A percentile compares a stretch with the other conserved stretches of the same genome.
Conservation (phyloP, 768 basidiomycete species). For the Leccinum subgranulosum region DNA sequence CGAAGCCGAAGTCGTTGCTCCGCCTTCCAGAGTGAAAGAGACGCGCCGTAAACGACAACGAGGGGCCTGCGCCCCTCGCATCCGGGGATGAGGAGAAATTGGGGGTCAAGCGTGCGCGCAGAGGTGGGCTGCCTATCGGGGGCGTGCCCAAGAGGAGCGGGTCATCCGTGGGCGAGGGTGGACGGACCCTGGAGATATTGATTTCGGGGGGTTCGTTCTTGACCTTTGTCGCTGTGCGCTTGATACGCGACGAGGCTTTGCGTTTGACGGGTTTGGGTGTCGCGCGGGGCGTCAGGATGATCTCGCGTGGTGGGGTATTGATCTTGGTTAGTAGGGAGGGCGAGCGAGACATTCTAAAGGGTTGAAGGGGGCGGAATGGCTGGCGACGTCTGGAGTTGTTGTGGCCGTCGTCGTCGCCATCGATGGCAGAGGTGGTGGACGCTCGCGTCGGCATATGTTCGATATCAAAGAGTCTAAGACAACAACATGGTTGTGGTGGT, state of each 20-base stretch:
- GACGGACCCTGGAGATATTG: constrained; percentile 57
- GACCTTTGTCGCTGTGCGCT: constrained; percentile 24
- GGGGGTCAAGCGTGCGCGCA: constrained; percentile 37
- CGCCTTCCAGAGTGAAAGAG: constrained; percentile 12
- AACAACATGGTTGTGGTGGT: constrained; percentile 7
- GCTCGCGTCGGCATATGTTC: constrained; percentile 17
- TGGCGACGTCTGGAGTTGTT: constrained; percentile 9
- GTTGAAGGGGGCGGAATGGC: constrained; percentile 21
- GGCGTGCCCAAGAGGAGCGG: constrained; percentile 56
- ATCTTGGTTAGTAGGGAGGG: constrained; percentile 47
- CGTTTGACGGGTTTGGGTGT: constrained; percentile 39
- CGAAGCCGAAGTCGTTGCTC: neutral
- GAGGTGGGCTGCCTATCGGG: constrained; percentile 23
- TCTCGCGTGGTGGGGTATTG: constrained; percentile 62
- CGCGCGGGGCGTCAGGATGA: constrained; percentile 40
- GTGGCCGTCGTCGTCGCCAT: neutral
- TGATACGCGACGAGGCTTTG: constrained; percentile 26
- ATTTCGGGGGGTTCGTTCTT: constrained; percentile 70
- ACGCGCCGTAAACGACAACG: constrained; percentile 19
- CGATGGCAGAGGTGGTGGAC: constrained; percentile 7
- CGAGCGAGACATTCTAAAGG: constrained; percentile 15
- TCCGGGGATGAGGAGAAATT: constrained; percentile 32
- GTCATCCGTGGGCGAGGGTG: constrained; percentile 74
- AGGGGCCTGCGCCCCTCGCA: neutral
- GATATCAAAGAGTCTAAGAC: constrained; percentile 10